These are phyloP conservation scores for Trichocomaceae sp. DNA, from an alignment of 2,329 filamentous ascomycete genomes.

Conservation along the genomic window DNA sequence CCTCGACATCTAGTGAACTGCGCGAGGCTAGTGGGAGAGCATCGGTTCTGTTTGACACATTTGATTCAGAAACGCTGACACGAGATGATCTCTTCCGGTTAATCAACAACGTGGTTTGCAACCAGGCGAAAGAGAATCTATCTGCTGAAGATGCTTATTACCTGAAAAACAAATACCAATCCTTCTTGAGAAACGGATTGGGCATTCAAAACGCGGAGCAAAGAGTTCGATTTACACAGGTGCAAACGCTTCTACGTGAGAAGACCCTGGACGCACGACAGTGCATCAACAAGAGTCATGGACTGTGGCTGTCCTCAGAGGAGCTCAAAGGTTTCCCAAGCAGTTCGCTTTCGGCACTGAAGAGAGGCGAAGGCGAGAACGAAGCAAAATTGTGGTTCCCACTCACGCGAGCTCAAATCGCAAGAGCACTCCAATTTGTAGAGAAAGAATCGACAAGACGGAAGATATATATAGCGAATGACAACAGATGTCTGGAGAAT, in stretches of 20 bases:
- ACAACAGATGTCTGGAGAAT: constrained; percentile 45
- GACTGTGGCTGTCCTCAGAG: not conserved
- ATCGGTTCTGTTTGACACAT: not conserved
- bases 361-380: not conserved
- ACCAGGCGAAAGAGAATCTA: not conserved
- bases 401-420: not conserved
- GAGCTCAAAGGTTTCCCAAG: not conserved
- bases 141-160: not conserved
- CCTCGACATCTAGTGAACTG: not conserved
- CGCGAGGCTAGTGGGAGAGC: not conserved
- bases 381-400: not conserved
- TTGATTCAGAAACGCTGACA: not conserved
- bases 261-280: not conserved
- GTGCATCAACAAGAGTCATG: not conserved
- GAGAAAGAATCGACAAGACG: not conserved
- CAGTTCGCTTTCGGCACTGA: not conserved
- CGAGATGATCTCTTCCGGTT: not conserved
- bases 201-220: not conserved
- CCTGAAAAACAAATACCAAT: not conserved
- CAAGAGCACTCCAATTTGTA: not conserved
- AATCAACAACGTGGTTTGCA: too few relatives aligned
- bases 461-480: not conserved
- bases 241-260: not conserved
- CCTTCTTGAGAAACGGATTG: not conserved
- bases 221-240: not conserved